Base-by-base conservation (phyloP, 805 yeast genomes). In the Hanseniaspora nectarophila region DNA sequence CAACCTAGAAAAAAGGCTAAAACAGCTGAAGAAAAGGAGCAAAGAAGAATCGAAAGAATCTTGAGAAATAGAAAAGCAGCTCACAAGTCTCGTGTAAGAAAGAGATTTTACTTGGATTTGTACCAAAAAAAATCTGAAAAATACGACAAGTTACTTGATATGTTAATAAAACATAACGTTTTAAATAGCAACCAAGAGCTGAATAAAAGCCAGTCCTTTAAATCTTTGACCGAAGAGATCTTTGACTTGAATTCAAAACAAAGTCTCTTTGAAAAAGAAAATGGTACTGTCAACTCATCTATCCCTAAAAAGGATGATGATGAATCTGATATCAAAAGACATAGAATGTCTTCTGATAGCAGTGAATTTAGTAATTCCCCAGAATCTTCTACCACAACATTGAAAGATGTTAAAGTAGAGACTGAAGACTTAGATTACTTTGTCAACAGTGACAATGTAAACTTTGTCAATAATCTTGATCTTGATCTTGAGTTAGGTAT, bases 1-100 rank as follows among this genome's bases (percentile, higher is more conserved):
- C 96, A 97, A 29, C 97, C 97, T 51, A 78, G 97, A 58, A 92
- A 92, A 72, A 79, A 97, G 60, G 97, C 98, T 6, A 87, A 85
- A 74, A 92, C 98, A 39, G 78, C 85, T 59, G 96, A 89, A 69
- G 97, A 90, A 70, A 92, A 90, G 70, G 97, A 92, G 67, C 97
- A 90, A 70, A 81, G 97, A 58, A 77, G 96, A 44, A 80, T 89
- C 51, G 97, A 92, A 69, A 74, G 98, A 48, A 89, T 92, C 47
- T 73, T 90, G 60, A 77, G 98, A 65, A 90, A 90, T 68, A 78
- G 97, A 63, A 83, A 90, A 64, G 97, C 97, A 15, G 98, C 98
- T 45, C 97, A 90, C 66, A 95, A 95, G 50, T 85, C 95, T 28
- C 78, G 98, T 58, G 98, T 92, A 64, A 89, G 90, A 77, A 90